Base-by-base conservation (phyloP, 2,329 filamentous ascomycete species). In the Colletotrichum liriopes region DNA sequence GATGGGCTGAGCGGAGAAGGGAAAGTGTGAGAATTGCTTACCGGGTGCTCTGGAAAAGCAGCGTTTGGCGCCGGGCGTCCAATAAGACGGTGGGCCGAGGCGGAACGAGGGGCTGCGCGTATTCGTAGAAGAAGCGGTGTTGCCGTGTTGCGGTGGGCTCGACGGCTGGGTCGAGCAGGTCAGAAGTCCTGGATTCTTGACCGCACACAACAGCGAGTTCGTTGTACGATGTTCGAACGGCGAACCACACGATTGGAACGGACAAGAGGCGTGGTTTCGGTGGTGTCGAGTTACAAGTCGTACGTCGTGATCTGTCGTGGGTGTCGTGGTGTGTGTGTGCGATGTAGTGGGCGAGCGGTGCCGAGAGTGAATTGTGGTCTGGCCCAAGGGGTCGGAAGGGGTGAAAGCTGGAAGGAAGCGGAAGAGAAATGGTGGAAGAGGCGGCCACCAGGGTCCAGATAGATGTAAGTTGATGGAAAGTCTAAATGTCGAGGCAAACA, bases 381-480 rank as follows among this genome's bases (percentile, higher is more conserved):
- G 39, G 39, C 26, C 18, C 35, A 4, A 32, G 54, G 20, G 56
- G 45, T 64, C 26, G 35, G 18, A n/a, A 26, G 23, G 23, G 14
- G 14, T 55, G 47, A 18, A 49, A 41, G 14, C 35, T 43, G 51
- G 47, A 58, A 58, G 23, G 9, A 37, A 49, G 23, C 23, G 39
- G 35, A 29, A 37, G 14, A 65, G 12, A 54, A 5, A 49, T 54
- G 20, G 35, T 23, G 18, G 26, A 54, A 49, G 11, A 45, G 32
- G 16, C 39, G 66, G 70, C 70, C 66, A 56, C 70, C 70, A 72
- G 70, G 65, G 70, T 72, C 70, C 65, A 60, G 66, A 55, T 41
- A 59, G 58, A 65, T 47, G 58, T 58, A 65, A 58, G 61, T 65
- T 61, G 41, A 49, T 49, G 5, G n/a, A 66, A 60, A 58, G 45